Percentiles rank a stretch among this genome's conserved stretches.
Evolutionary conservation across 2,329 filamentous ascomycete genomes (phyloP).

Genomic region (Pestalotiopsis sp.): DNA sequence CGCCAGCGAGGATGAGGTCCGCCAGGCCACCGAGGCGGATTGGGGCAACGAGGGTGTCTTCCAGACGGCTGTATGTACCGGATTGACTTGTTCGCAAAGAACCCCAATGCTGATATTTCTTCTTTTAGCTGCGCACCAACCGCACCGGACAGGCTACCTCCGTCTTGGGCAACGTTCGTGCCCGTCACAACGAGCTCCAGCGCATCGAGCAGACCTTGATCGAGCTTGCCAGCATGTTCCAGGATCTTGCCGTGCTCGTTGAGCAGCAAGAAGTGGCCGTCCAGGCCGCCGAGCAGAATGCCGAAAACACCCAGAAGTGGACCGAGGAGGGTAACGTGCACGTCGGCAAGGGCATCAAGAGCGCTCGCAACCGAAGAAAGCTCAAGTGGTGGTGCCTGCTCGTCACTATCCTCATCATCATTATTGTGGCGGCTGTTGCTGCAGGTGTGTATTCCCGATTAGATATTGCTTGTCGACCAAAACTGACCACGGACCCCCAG

Average conservation of each 20-base stretch:
- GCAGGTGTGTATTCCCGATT: slow-evolving; percentile 40
- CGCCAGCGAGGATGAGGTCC: slow-evolving; percentile 71
- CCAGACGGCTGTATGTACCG: slow-evolving; percentile 67
- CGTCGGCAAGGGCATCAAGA: slow-evolving; percentile 66
- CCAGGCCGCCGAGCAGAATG: slow-evolving; percentile 62
- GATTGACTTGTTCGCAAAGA: slow-evolving; percentile 4
- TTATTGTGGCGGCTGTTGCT: slow-evolving; percentile 56
- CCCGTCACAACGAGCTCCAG: slow-evolving; percentile 80
- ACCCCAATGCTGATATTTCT: slow-evolving; percentile 10
- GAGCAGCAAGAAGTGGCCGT: slow-evolving; percentile 70
- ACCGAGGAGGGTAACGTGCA: slow-evolving; percentile 70
- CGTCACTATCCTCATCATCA: slow-evolving; percentile 58
- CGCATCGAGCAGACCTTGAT: slow-evolving; percentile 74
- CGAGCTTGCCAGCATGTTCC: slow-evolving; percentile 70
- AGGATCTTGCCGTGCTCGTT: slow-evolving; percentile 73
- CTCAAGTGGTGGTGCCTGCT: slow-evolving; percentile 81
- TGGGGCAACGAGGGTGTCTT: slow-evolving; percentile 81
- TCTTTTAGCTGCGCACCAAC: slow-evolving; percentile 69
- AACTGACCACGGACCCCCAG: not conserved
- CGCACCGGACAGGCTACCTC: slow-evolving; percentile 71
- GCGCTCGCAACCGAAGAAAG: slow-evolving; percentile 66
- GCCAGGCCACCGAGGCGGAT: slow-evolving; percentile 67
- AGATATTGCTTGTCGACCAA: not conserved
- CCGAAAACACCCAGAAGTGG: slow-evolving; percentile 64
- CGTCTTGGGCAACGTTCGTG: slow-evolving; percentile 75